Evolutionary conservation across 495 filamentous ascomycete species (phyloP).

Genomic region (Penicillium paradoxum): DNA sequence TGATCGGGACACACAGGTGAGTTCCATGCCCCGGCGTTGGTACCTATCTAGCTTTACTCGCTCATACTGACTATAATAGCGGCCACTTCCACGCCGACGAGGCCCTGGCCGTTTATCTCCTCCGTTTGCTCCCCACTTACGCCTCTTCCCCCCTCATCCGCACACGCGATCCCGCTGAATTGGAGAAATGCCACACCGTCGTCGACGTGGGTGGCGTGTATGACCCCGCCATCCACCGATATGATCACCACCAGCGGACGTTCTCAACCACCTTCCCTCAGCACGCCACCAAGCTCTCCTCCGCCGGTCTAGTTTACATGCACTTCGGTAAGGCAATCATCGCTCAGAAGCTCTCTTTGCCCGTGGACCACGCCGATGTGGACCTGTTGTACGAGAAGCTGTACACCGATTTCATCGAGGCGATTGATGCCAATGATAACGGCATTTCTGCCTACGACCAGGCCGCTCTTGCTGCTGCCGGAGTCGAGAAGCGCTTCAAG

Average conservation of each 20-base stretch:
- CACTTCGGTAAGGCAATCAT: constrained; percentile 87
- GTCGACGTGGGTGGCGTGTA: constrained; percentile 95
- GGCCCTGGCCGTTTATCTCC: constrained; percentile 94
- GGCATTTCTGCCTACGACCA: constrained; percentile 78
- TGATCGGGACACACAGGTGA: constrained; percentile 85
- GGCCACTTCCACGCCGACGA: constrained; percentile 99
- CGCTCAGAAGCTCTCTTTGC: constrained; percentile 57
- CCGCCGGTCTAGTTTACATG: constrained; percentile 89
- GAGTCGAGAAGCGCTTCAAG: constrained; percentile 72
- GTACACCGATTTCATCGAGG: constrained; percentile 91
- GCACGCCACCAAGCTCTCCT: constrained; percentile 80
- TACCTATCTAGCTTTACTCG: neutral
- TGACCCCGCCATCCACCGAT: constrained; percentile 67
- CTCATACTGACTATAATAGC: constrained; percentile 31
- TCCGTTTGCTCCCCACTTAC: constrained; percentile 84
- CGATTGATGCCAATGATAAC: constrained; percentile 96
- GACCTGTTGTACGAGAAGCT: constrained; percentile 77
- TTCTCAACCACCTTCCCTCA: constrained; percentile 76
- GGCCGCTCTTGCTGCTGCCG: constrained; percentile 54
- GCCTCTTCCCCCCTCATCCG: constrained; percentile 68
- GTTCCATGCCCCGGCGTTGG: constrained; percentile 6
- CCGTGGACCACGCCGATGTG: constrained; percentile 60
- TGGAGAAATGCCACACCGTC: constrained; percentile 83
- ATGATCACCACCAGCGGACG: constrained; percentile 94
- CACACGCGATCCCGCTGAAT: constrained; percentile 74